Evolutionary conservation across 106 monocot genomes (phyloP).

Genomic region (Acorus gramineus): DNA sequence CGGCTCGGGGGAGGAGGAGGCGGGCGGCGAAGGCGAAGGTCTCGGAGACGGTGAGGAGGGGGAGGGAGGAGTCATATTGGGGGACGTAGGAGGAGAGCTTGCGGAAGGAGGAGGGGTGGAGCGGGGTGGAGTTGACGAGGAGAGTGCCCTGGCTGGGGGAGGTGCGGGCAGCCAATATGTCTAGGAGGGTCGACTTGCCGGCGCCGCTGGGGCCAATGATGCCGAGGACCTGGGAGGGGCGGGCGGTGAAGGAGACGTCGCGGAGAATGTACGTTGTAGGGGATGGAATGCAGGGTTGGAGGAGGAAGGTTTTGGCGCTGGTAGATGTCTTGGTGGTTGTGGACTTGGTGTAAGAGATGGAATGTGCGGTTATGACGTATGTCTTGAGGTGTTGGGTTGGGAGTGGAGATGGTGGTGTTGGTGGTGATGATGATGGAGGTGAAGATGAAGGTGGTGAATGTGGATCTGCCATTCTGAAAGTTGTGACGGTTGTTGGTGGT

Average conservation of each 20-base stretch:
- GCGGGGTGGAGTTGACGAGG: slow-evolving; percentile 61
- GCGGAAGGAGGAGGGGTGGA: slow-evolving; percentile 57
- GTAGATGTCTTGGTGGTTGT: slow-evolving; percentile 8
- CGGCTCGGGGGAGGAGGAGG: slow-evolving; percentile 31
- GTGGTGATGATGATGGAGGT: not conserved
- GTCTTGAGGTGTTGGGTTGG: slow-evolving; percentile 3
- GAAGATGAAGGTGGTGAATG: not conserved
- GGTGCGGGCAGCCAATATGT: slow-evolving; percentile 69
- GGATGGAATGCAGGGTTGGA: too few relatives aligned
- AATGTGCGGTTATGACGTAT: slow-evolving; percentile 57
- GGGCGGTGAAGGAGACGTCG: slow-evolving; percentile 66
- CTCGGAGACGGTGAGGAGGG: slow-evolving; percentile 78
- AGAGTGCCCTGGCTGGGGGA: slow-evolving; percentile 58
- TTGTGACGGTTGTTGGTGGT: too few relatives aligned
- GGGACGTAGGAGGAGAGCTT: slow-evolving; percentile 76
- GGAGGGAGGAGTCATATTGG: slow-evolving; percentile 61
- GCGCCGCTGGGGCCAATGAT: slow-evolving; percentile 90
- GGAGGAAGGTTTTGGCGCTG: not conserved
- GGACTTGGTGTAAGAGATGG: slow-evolving; percentile 71
- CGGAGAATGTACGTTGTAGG: slow-evolving; percentile 44
- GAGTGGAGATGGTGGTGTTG: not conserved
- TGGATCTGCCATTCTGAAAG: too few relatives aligned
- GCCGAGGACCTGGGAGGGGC: slow-evolving; percentile 61
- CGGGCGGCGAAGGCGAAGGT: slow-evolving; percentile 70
- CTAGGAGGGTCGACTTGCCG: slow-evolving; percentile 88